phyloP scores from a whole-genome alignment of 2,329 filamentous ascomycete genomes.

The Cladosporium colombiae region DNA sequence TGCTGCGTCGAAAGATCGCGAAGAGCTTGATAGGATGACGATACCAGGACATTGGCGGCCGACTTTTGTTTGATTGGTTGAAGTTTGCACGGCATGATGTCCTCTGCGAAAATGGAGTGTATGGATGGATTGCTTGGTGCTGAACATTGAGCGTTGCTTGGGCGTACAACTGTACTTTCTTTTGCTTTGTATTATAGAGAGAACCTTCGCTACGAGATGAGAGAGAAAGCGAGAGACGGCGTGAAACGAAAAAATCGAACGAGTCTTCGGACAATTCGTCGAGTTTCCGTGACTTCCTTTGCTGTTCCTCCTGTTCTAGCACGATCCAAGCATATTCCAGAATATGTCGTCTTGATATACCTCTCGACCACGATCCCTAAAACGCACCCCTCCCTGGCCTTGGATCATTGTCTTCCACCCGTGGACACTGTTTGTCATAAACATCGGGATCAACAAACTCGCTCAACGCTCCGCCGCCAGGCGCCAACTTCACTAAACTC shows the following conservation, averaged over 20 bases:
- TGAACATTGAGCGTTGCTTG: not conserved
- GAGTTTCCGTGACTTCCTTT: not conserved
- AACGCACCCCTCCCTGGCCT: conserved; percentile 10
- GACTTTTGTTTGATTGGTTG: not conserved
- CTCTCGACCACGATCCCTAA: not conserved
- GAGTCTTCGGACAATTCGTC: not conserved
- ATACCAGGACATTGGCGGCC: not conserved
- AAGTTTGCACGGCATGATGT: not conserved
- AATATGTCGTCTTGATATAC: not conserved
- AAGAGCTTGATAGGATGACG: not conserved
- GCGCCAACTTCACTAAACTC: conserved; percentile 2
- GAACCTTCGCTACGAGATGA: not conserved
- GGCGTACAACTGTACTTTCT: not conserved
- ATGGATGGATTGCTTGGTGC: not conserved
- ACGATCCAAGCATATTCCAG: not conserved
- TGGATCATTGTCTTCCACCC: not conserved
- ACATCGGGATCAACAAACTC: not conserved
- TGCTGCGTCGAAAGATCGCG: not conserved
- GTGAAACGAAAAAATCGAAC: not conserved
- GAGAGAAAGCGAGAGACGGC: not conserved
- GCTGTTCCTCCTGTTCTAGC: not conserved
- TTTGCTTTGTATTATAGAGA: conserved; percentile 8
- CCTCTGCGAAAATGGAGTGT: not conserved
- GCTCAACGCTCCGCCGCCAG: not conserved
- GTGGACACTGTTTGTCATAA: conserved; percentile 3